These are phyloP conservation scores for Diophrys sp. DNA, from an alignment of 73 alveolate genomes.

Conservation along the genomic window DNA sequence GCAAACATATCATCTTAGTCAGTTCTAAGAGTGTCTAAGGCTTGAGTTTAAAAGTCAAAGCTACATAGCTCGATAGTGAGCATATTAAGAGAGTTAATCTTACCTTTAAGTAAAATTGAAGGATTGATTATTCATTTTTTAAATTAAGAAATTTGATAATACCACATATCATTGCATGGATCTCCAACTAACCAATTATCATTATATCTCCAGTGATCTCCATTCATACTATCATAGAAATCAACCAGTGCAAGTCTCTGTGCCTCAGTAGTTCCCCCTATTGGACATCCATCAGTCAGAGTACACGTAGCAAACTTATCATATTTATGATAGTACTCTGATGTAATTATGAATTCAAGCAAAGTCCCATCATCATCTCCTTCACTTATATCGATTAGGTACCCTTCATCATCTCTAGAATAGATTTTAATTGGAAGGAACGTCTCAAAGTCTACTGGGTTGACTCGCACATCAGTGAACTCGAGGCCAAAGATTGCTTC, in stretches of 20 bases:
- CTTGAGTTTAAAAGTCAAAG: no score
- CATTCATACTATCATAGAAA: slow-evolving; percentile 47
- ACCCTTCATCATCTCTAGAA: background rate
- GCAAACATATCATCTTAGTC: background rate
- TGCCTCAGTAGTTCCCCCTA: background rate
- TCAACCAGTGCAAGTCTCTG: slow-evolving; percentile 41
- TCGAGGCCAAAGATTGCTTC: background rate
- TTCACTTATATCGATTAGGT: background rate
- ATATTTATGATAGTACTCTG: background rate
- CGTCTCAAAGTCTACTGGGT: background rate
- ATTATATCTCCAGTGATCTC: slow-evolving; percentile 49
- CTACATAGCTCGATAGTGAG: no score
- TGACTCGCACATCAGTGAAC: background rate
- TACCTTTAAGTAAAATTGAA: no score
- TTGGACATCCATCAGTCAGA: background rate
- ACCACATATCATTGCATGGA: slow-evolving; percentile 71
- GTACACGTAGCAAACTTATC: background rate
- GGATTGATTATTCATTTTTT: no score
- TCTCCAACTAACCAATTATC: slow-evolving; percentile 70
- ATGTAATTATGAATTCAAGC: background rate
- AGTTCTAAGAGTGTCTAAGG: no score
- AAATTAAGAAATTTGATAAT: no score
- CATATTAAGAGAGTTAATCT: no score
- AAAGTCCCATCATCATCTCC: background rate
- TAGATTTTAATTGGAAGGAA: background rate